A percentile compares a stretch with the other conserved stretches of the same genome.
phyloP scores from a whole-genome alignment of 306 rosid species.

The Medicago ruthenica region DNA sequence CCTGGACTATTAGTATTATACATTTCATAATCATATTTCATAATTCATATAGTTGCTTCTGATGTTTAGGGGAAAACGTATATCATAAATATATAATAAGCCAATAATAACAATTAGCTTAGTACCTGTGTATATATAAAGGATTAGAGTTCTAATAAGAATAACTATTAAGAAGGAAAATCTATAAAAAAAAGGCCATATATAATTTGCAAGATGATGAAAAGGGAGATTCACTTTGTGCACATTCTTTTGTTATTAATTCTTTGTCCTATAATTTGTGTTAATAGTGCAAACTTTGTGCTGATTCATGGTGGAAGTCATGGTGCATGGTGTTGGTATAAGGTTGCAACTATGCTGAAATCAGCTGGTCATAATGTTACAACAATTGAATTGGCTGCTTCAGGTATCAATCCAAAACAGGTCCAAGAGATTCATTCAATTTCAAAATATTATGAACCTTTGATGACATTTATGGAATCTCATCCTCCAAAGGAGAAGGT shows the following conservation, averaged over 20 bases:
- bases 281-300: slow-evolving; percentile 47
- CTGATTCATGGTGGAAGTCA: slow-evolving; percentile 60
- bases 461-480: slow-evolving; percentile 49
- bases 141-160: no score
- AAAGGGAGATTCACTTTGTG: not conserved
- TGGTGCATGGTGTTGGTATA: slow-evolving; percentile 75
- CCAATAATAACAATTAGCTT: no score
- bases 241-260: slow-evolving; percentile 36
- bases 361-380: slow-evolving; percentile 51
- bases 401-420: slow-evolving; percentile 55
- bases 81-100: no score
- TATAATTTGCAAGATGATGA: not conserved
- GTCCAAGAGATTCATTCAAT: slow-evolving; percentile 46
- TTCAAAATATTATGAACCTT: slow-evolving; percentile 50
- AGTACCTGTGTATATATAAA: no score
- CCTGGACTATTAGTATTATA: no score
- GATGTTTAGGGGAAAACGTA: no score
- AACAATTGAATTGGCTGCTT: slow-evolving; percentile 53
- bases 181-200: no score
- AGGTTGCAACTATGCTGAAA: slow-evolving; percentile 46
- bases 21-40: no score
- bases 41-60: no score
- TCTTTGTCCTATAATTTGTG: slow-evolving; percentile 1
- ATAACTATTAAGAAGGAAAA: no score
- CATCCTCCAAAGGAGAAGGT: slow-evolving; percentile 43